Evolutionary conservation across 805 yeast species (phyloP).

Genomic region (Starmera dryadoides): DNA sequence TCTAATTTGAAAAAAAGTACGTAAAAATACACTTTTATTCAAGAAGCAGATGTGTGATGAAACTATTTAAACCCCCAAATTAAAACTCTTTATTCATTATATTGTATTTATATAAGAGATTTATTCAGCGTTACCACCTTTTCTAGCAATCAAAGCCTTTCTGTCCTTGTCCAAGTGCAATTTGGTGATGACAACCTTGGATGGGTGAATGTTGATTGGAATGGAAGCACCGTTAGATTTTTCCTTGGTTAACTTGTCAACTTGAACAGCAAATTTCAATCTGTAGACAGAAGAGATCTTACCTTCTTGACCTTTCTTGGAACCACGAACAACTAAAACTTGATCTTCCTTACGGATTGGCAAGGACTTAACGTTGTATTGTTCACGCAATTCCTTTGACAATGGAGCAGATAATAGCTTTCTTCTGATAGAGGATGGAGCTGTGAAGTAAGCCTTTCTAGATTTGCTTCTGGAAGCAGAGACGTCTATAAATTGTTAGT

Average conservation of each 20-base stretch:
- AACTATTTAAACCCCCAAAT: background rate
- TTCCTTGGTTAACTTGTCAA: slow-evolving; percentile 95
- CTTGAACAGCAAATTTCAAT: slow-evolving; percentile 93
- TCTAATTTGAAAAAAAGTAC: too few species aligned
- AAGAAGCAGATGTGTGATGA: slow-evolving; percentile 1
- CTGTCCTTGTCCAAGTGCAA: slow-evolving; percentile 98
- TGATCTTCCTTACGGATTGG: slow-evolving; percentile 98
- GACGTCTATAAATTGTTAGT: slow-evolving; percentile 63
- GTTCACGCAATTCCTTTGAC: slow-evolving; percentile 96
- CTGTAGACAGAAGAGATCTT: slow-evolving; percentile 97
- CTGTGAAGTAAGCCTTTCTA: slow-evolving; percentile 99
- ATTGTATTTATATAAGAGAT: slow-evolving; percentile 11
- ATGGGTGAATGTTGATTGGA: slow-evolving; percentile 96
- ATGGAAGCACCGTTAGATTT: slow-evolving; percentile 97
- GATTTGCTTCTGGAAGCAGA: slow-evolving; percentile 98
- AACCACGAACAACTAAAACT: slow-evolving; percentile 94
- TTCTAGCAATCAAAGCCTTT: slow-evolving; percentile 94
- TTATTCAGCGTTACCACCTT: slow-evolving; percentile 96
- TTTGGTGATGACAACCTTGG: slow-evolving; percentile 98
- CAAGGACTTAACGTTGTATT: slow-evolving; percentile 91
- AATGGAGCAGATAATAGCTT: slow-evolving; percentile 94
- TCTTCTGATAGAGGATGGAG: slow-evolving; percentile 96
- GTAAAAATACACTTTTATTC: slow-evolving; percentile 2
- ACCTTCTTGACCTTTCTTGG: slow-evolving; percentile 99
- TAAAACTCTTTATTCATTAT: background rate